Evolutionary conservation across 805 yeast genomes (phyloP).

Genomic region (Yarrowia osloensis): DNA sequence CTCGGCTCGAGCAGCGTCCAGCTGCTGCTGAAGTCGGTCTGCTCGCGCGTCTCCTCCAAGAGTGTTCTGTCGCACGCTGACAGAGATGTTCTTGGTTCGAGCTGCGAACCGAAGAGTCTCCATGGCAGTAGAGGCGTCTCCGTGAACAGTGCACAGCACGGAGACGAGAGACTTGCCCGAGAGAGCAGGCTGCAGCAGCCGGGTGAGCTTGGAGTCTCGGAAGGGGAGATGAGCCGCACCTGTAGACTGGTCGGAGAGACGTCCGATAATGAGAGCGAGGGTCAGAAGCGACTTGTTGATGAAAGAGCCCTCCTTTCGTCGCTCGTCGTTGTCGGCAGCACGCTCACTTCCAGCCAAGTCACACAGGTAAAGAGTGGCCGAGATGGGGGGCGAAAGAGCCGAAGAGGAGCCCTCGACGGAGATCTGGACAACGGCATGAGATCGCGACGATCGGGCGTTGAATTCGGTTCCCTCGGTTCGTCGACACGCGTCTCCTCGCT

Average conservation of each 20-base stretch:
- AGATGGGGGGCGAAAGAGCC: constrained; percentile 47
- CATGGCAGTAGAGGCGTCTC: constrained; percentile 60
- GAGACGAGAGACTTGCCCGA: constrained; percentile 84
- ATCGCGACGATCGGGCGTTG: constrained; percentile 82
- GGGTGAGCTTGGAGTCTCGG: constrained; percentile 88
- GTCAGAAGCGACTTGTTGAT: constrained; percentile 91
- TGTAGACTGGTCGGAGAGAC: constrained; percentile 53
- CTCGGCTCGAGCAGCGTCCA: constrained; percentile 63
- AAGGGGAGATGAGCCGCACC: constrained; percentile 75
- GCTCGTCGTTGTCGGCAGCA: constrained; percentile 69
- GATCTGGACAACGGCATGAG: constrained; percentile 85
- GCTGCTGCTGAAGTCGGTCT: constrained; percentile 56
- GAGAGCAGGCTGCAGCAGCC: constrained; percentile 87
- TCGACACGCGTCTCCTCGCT: constrained; percentile 70
- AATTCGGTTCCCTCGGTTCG: constrained; percentile 87
- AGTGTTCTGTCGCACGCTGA: constrained; percentile 57
- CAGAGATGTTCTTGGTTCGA: constrained; percentile 81
- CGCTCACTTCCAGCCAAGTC: constrained; percentile 97
- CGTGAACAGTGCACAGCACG: constrained; percentile 80
- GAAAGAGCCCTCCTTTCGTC: constrained; percentile 91
- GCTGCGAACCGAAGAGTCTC: constrained; percentile 94
- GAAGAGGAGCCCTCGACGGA: constrained; percentile 46
- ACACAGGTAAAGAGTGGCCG: constrained; percentile 75
- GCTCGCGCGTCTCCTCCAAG: constrained; percentile 52
- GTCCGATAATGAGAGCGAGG: constrained; percentile 87